Percentiles rank a stretch among this genome's conserved stretches.
Evolutionary conservation across 768 basidiomycete species (phyloP).

Genomic region (Russula sp.): DNA sequence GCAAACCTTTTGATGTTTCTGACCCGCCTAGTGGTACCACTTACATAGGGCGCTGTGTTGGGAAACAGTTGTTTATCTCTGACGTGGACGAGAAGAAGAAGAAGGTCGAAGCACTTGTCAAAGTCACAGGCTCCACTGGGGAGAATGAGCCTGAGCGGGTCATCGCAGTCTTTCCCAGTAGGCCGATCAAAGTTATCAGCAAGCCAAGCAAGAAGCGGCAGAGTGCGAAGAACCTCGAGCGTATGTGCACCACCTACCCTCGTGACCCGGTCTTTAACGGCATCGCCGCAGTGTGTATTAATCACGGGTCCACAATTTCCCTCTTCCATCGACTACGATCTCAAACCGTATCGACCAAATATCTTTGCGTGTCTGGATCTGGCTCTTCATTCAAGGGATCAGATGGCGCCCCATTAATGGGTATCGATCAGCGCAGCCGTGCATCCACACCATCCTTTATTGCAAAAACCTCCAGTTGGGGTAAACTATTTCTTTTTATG

Average conservation of each 20-base stretch:
- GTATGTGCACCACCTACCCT: slow-evolving; percentile 48
- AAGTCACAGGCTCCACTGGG: slow-evolving; percentile 74
- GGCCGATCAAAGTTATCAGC: slow-evolving; percentile 97
- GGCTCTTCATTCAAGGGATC: slow-evolving; percentile 91
- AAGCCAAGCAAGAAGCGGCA: slow-evolving; percentile 98
- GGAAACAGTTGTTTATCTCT: slow-evolving; percentile 92
- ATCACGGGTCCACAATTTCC: slow-evolving; percentile 93
- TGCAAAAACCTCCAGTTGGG: slow-evolving; percentile 87
- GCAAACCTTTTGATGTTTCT: slow-evolving; percentile 78
- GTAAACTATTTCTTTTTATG: slow-evolving; percentile 42
- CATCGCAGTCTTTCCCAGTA: slow-evolving; percentile 86
- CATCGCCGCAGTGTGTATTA: slow-evolving; percentile 71
- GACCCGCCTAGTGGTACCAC: slow-evolving; percentile 80
- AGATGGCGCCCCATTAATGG: slow-evolving; percentile 83
- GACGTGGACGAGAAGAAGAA: slow-evolving; percentile 95
- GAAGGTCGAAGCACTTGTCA: slow-evolving; percentile 90
- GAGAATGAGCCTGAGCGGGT: slow-evolving; percentile 80
- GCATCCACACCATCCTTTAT: slow-evolving; percentile 83
- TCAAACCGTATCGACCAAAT: slow-evolving; percentile 94
- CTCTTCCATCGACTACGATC: slow-evolving; percentile 94
- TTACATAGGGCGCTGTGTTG: slow-evolving; percentile 89
- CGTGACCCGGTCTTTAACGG: slow-evolving; percentile 23
- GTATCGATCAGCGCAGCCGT: slow-evolving; percentile 66
- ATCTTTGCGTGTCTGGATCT: slow-evolving; percentile 92
- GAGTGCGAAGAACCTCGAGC: slow-evolving; percentile 87